phyloP scores from a whole-genome alignment of 2,329 filamentous ascomycete species.

The Monosporascus sp. region DNA sequence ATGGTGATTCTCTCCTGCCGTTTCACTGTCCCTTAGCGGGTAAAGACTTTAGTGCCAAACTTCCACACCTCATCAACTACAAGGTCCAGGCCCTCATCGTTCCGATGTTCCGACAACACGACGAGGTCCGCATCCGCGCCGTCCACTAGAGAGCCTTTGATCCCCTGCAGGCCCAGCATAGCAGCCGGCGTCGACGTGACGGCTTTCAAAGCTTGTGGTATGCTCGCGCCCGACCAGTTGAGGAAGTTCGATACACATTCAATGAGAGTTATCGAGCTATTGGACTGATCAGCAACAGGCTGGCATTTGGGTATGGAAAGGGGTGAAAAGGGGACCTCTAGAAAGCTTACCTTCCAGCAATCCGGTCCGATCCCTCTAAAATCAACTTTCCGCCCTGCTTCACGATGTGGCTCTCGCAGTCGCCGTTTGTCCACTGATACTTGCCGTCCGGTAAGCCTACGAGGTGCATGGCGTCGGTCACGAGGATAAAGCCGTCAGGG shows the following conservation, averaged over 20 bases:
- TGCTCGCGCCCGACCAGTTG: conserved; percentile 62
- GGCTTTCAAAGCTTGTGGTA: conserved; percentile 63
- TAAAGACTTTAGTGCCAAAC: conserved; percentile 56
- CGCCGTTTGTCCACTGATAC: conserved; percentile 80
- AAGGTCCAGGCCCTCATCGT: conserved; percentile 43
- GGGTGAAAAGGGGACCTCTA: background rate
- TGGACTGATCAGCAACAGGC: conserved; percentile 8
- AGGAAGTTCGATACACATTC: conserved; percentile 81
- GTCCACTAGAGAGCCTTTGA: conserved; percentile 61
- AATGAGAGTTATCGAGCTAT: conserved; percentile 64
- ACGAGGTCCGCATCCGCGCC: conserved; percentile 65
- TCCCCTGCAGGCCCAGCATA: conserved; percentile 63
- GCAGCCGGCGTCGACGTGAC: conserved; percentile 72
- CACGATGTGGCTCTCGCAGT: conserved; percentile 50
- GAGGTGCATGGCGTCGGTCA: conserved; percentile 89
- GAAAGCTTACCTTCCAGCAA: conserved; percentile 62
- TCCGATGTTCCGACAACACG: conserved; percentile 53
- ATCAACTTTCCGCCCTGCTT: conserved; percentile 70
- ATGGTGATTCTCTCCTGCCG: background rate
- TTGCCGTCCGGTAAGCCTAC: conserved; percentile 77
- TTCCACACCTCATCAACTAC: conserved; percentile 76
- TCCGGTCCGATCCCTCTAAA: conserved; percentile 71
- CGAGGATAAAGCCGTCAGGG: conserved; percentile 77
- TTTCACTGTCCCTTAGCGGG: conserved; percentile 8
- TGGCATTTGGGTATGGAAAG: background rate